phyloP scores from a whole-genome alignment of 139 green algal genomes.

The Coelastrella sp. region DNA sequence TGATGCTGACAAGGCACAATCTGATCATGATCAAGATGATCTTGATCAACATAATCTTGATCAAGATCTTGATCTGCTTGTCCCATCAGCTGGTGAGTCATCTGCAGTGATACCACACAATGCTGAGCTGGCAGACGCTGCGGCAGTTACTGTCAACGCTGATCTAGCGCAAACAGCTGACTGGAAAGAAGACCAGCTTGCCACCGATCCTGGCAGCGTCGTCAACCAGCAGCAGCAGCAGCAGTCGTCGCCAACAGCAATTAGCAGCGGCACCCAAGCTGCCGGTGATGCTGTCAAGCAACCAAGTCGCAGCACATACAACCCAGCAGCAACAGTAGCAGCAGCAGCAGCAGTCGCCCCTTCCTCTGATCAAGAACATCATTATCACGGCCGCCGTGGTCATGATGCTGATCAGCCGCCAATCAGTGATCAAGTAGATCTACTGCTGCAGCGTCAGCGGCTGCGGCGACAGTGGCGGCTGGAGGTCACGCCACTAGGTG shows the following conservation, averaged over 20 bases:
- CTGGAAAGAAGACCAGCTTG: no score
- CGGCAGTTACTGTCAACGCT: neutral
- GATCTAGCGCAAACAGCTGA: neutral
- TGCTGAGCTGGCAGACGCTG: neutral
- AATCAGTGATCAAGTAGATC: neutral
- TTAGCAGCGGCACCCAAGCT: neutral
- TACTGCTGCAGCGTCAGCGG: neutral
- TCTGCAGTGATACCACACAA: neutral
- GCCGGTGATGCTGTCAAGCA: neutral
- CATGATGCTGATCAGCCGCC: no score
- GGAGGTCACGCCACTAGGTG: neutral
- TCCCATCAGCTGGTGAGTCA: neutral
- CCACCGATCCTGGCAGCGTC: no score
- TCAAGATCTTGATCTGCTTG: neutral
- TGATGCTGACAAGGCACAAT: slow-evolving; percentile 4
- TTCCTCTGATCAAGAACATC: no score
- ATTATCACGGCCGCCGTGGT: no score
- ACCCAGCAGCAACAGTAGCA: neutral
- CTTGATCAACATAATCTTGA: neutral
- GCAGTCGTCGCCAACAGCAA: neutral
- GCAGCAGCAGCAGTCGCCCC: no score
- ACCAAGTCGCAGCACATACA: neutral
- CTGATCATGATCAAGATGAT: neutral
- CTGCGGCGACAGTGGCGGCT: neutral
- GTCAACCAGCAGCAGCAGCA: neutral